phyloP scores from a whole-genome alignment of 768 basidiomycete species.

The Asterophora parasitica region DNA sequence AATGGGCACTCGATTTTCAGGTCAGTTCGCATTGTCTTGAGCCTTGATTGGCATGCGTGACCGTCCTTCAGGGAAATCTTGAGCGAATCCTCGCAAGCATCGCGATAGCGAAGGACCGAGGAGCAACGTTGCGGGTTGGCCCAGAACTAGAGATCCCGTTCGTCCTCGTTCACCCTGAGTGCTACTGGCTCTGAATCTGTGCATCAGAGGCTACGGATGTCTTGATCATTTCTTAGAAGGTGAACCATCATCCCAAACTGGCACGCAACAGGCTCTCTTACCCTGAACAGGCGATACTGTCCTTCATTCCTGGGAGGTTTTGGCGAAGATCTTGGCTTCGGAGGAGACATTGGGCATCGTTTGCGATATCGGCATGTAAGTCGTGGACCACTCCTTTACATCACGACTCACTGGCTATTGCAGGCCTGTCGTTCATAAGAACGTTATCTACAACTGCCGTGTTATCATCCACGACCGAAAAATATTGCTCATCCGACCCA shows the following conservation, averaged over 20 bases:
- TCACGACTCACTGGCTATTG: not conserved
- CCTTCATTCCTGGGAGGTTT: slow-evolving; percentile 96
- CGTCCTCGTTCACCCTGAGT: slow-evolving; percentile 11
- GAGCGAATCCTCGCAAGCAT: slow-evolving; percentile 90
- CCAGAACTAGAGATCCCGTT: slow-evolving; percentile 96
- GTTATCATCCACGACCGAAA: slow-evolving; percentile 81
- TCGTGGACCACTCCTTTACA: not conserved
- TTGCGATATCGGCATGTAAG: slow-evolving; percentile 96
- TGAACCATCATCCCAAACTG: slow-evolving; percentile 19
- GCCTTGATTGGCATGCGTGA: not conserved
- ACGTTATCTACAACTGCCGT: slow-evolving; percentile 96
- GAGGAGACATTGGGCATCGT: slow-evolving; percentile 81
- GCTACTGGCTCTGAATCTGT: not conserved
- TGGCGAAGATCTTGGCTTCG: slow-evolving; percentile 82
- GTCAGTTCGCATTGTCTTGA: slow-evolving; percentile 32
- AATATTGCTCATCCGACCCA: slow-evolving; percentile 93
- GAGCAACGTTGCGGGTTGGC: slow-evolving; percentile 89
- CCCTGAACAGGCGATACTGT: slow-evolving; percentile 77
- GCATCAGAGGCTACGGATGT: slow-evolving; percentile 89
- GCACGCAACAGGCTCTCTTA: not conserved
- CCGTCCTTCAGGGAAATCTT: slow-evolving; percentile 70
- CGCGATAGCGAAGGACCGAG: slow-evolving; percentile 77
- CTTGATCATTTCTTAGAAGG: slow-evolving; percentile 97
- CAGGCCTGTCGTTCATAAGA: slow-evolving; percentile 98
- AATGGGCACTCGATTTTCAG: slow-evolving; percentile 96